A percentile compares a stretch with the other conserved stretches of the same genome.
These are phyloP conservation scores for Beauveria sp. DNA, from an alignment of 2,329 filamentous ascomycete species.

Conservation along the genomic window DNA sequence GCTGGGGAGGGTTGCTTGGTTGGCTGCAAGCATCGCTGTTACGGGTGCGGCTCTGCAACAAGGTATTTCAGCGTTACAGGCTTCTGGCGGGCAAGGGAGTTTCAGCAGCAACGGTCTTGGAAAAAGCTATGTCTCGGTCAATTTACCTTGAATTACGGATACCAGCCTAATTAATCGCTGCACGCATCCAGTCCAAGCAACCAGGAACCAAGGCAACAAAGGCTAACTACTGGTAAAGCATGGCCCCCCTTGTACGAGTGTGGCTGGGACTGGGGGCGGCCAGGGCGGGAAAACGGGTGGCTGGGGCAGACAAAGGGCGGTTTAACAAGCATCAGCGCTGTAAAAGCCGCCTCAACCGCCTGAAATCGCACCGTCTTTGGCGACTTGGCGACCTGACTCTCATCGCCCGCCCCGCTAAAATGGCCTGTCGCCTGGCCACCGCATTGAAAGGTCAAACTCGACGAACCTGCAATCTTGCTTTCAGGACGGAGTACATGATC, in stretches of 20 bases:
- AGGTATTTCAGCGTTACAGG: background rate
- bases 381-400: background rate
- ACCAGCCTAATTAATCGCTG: background rate
- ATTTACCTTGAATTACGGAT: background rate
- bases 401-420: background rate
- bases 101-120: background rate
- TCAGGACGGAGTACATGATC: background rate
- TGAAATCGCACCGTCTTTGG: no score
- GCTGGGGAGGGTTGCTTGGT: background rate
- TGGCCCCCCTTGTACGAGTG: background rate
- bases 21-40: no score
- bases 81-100: background rate
- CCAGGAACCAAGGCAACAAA: no score
- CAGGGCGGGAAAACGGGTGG: conserved; percentile 5
- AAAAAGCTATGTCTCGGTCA: background rate
- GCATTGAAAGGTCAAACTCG: background rate
- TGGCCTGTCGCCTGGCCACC: background rate
- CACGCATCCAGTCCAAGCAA: no score
- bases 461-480: background rate
- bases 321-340: no score
- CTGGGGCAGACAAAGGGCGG: background rate
- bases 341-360: no score
- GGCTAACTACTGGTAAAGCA: no score
- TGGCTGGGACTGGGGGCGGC: conserved; percentile 2
- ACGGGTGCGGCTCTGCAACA: background rate